Evolutionary conservation across 2,329 filamentous ascomycete genomes (phyloP).

Genomic region (Neofusicoccum sp.): DNA sequence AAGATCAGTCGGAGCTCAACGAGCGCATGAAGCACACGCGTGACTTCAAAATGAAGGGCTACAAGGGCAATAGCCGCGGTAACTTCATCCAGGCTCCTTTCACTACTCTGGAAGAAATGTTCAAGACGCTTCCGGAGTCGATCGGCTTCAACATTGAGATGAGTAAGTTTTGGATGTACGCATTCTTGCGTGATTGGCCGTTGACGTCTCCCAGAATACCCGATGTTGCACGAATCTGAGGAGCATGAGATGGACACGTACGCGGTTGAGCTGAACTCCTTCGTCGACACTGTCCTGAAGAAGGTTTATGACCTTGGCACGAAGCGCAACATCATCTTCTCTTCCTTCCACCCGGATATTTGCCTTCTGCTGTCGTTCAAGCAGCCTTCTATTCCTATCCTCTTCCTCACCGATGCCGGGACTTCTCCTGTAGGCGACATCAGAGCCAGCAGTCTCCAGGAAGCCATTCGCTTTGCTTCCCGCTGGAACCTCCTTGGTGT

Average conservation of each 20-base stretch:
- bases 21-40: conserved; percentile 97
- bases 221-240: conserved; percentile 93
- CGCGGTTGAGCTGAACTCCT: conserved; percentile 91
- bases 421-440: conserved; percentile 81
- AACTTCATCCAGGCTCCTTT: conserved; percentile 96
- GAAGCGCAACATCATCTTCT: conserved; percentile 91
- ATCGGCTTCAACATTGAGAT: conserved; percentile 99
- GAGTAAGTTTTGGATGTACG: conserved; percentile 49
- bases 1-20: conserved; percentile 53
- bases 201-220: conserved; percentile 63
- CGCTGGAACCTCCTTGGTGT: conserved; percentile 94
- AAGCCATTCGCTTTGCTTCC: conserved; percentile 90
- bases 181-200: conserved; percentile 23
- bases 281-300: conserved; percentile 86
- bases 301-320: conserved; percentile 86
- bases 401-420: conserved; percentile 91
- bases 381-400: conserved; percentile 91
- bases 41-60: conserved; percentile 91
- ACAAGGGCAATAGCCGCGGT: conserved; percentile 90
- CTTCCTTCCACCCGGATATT: conserved; percentile 95
- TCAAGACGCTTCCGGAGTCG: conserved; percentile 74
- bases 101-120: conserved; percentile 90
- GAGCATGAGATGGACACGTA: conserved; percentile 97
- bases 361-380: conserved; percentile 94
- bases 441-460: conserved; percentile 84